Percentiles rank a stretch among this genome's conserved stretches.
Evolutionary conservation across 306 rosid genomes (phyloP).

Genomic region (Cucurbita ficifolia): DNA sequence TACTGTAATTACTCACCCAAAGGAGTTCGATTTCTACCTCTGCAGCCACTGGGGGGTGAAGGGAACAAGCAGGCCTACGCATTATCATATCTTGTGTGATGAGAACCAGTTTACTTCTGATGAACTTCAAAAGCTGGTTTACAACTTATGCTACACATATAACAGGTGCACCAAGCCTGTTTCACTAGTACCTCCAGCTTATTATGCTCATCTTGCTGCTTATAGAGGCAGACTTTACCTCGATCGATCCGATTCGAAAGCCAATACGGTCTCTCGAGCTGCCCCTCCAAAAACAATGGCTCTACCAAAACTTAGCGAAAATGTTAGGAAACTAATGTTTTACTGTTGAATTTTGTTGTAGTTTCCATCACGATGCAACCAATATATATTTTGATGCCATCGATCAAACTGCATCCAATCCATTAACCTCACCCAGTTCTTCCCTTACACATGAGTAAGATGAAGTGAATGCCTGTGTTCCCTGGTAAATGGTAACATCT

Average conservation of each 20-base stretch:
- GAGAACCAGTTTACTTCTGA: conserved; percentile 84
- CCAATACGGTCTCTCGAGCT: conserved; percentile 51
- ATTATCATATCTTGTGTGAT: conserved; percentile 84
- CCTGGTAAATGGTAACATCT: neutral
- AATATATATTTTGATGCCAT: neutral
- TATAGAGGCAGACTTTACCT: conserved; percentile 94
- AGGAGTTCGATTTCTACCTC: conserved; percentile 81
- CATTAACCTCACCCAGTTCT: too few species aligned
- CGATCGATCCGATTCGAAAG: conserved; percentile 51
- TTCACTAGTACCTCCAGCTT: conserved; percentile 94
- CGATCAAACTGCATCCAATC: neutral
- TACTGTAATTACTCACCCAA: conserved; percentile 84
- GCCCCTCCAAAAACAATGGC: conserved; percentile 70
- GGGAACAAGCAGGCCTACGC: conserved; percentile 96
- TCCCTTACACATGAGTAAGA: neutral
- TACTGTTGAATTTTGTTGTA: conserved; percentile 41
- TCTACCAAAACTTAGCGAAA: conserved; percentile 75
- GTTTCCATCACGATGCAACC: neutral
- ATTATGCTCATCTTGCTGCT: conserved; percentile 95
- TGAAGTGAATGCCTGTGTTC: neutral
- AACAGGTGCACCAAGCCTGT: conserved; percentile 93
- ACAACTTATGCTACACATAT: conserved; percentile 78
- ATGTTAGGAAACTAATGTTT: conserved; percentile 83
- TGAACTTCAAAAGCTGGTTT: conserved; percentile 78
- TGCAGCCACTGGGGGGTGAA: conserved; percentile 97